These are phyloP conservation scores for Penicillium angulare DNA, from an alignment of 495 filamentous ascomycete genomes.

Conservation along the genomic window DNA sequence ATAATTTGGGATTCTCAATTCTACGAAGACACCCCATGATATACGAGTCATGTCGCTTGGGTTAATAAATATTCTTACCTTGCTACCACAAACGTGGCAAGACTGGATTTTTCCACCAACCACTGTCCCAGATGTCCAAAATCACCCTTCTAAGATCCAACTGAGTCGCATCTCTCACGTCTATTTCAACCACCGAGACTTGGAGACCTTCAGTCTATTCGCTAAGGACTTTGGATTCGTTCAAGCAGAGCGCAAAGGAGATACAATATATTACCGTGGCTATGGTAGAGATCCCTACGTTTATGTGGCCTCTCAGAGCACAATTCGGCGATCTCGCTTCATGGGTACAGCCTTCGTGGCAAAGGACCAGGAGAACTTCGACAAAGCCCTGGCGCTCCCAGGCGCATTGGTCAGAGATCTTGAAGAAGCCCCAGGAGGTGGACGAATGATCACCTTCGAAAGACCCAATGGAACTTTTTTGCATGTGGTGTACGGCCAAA, in stretches of 20 bases:
- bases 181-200: constrained; percentile 53
- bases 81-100: not conserved
- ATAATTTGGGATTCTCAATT: not conserved
- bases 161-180: constrained; percentile 56
- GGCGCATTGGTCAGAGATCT: not conserved
- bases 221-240: constrained; percentile 55
- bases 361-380: constrained; percentile 47
- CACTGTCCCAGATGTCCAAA: not conserved
- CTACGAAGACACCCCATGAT: no score
- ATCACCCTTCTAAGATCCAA: constrained; percentile 31
- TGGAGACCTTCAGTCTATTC: constrained; percentile 49
- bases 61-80: not conserved
- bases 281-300: constrained; percentile 60
- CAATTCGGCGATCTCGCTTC: constrained; percentile 44
- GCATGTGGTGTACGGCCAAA: constrained; percentile 24
- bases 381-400: not conserved
- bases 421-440: not conserved
- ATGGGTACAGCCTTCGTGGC: constrained; percentile 53
- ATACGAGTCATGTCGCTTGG: not conserved
- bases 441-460: constrained; percentile 2
- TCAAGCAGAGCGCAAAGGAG: constrained; percentile 15
- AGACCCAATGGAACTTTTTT: constrained; percentile 21
- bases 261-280: constrained; percentile 54
- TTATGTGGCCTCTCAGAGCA: constrained; percentile 41
- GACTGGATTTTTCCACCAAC: not conserved